Base-by-base conservation (phyloP, 305 asterid genomes). In the Coffea humblotiana region DNA sequence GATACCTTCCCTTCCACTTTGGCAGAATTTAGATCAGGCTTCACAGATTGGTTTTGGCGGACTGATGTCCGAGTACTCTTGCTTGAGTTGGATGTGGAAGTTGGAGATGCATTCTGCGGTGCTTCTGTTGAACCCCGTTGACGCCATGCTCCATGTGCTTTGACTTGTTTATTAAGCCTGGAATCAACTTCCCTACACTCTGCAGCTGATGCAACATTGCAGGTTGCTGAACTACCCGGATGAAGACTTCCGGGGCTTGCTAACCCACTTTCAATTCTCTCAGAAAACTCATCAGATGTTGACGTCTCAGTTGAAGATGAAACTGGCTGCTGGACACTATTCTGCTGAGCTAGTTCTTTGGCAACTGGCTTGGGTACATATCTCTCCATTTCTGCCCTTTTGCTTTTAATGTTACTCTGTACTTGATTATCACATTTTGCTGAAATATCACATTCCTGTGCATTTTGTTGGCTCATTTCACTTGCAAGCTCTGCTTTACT, bases 321-420 rank as follows among this genome's bases (percentile, higher is more conserved):
- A 76, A 64, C 68, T 43, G 88, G 85, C 71, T 84, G 89, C 56
- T 74, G 89, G 79, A 84, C 14, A 61, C 82, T 87, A 82, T 85
- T 93, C 84, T 91, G 98, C 84, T 94, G 98, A 77, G 99, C 97
- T 79, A 93, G 88, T 85, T 96, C 98, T 84, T 90, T 89, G 9
- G 97, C 98, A 67, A 92, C 97, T 12, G 98, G 97, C 87, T 96
- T 96, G 6, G 98, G 98, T 68, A 96, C 91, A 83, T 92, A 94
- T 83, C 98, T 92, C 90, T 94, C 98, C 92, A 94, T 90, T 85
- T 96, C 98, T 70, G 98, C 98, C 87, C 98, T 88, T 94, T 92
- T 94, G 82, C 97, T 91, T 86, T 89, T 94, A 43, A 74, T 77
- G 81, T 83, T 91, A 87, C 78, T 88, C 75, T 87, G 97, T 69